Percentiles rank a stretch among this genome's conserved stretches.
phyloP scores from a whole-genome alignment of 2,329 filamentous ascomycete species.

The Periconia sp. region DNA sequence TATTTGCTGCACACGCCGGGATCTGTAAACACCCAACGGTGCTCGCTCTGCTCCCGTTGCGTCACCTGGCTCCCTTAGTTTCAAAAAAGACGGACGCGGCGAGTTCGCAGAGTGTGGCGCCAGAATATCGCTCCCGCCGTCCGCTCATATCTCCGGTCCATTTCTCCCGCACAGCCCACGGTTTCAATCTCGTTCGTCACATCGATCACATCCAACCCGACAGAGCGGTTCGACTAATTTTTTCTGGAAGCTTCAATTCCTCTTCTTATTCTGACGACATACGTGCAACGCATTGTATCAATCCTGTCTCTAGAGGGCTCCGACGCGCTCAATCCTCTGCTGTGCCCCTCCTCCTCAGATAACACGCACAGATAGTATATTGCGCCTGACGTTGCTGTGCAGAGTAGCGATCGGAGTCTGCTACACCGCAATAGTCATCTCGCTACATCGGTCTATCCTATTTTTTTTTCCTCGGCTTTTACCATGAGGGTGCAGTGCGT shows the following conservation, averaged over 20 bases:
- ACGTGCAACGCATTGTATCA: constrained; percentile 1
- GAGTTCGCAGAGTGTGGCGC: no score
- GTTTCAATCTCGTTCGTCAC: constrained; percentile 12
- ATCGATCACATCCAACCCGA: constrained; percentile 12
- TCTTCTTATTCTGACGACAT: constrained; percentile 10
- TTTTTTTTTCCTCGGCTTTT: constrained; percentile 5
- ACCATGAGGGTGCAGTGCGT: constrained; percentile 13
- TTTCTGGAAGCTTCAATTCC: constrained; percentile 13
- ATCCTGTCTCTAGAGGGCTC: background rate
- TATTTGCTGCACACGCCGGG: no score
- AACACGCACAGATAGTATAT: constrained; percentile 19
- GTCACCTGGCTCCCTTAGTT: no score
- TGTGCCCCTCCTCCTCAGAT: constrained; percentile 13
- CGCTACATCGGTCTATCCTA: background rate
- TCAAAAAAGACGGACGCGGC: no score
- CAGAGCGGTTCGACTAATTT: constrained; percentile 12
- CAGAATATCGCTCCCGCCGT: no score
- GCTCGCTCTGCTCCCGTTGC: no score
- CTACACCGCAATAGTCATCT: constrained; percentile 10
- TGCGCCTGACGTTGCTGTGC: constrained; percentile 25
- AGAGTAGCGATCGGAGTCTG: constrained; percentile 20
- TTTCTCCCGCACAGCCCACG: constrained; percentile 12
- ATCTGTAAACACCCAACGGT: no score
- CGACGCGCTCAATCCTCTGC: constrained; percentile 1
- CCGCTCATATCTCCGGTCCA: no score